Percentiles rank a stretch among this genome's conserved stretches.
Evolutionary conservation across 495 filamentous ascomycete genomes (phyloP).

Genomic region (Penicillium soppii): DNA sequence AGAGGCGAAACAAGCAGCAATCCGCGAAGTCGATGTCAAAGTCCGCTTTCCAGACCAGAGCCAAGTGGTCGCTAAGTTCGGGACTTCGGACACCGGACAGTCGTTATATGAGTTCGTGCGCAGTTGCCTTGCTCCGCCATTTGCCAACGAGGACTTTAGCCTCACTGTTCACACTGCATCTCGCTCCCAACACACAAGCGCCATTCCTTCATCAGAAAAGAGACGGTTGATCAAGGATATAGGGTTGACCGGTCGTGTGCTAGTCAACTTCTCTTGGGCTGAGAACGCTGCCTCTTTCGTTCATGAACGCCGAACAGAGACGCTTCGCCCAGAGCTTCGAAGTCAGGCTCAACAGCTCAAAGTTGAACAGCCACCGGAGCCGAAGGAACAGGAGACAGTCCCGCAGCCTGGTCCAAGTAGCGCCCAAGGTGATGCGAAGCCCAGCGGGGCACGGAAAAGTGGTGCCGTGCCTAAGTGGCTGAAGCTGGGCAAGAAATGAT

Average conservation of each 20-base stretch:
- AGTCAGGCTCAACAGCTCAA: conserved; percentile 66
- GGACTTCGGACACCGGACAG: conserved; percentile 59
- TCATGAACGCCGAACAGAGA: conserved; percentile 31
- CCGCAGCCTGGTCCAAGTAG: conserved; percentile 27
- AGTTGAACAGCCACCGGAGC: conserved; percentile 47
- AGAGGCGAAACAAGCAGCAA: conserved; percentile 58
- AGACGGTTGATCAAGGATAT: conserved; percentile 70
- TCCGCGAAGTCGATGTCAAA: conserved; percentile 71
- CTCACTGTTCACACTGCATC: conserved; percentile 41
- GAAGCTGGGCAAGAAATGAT: conserved; percentile 60
- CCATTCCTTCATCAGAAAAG: conserved; percentile 47
- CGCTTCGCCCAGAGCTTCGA: conserved; percentile 67
- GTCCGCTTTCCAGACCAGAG: conserved; percentile 86
- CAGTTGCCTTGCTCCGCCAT: conserved; percentile 34
- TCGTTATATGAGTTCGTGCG: conserved; percentile 68
- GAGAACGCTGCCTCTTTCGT: conserved; percentile 50
- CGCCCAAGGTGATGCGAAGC: conserved; percentile 44
- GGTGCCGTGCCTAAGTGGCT: conserved; percentile 66
- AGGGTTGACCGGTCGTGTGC: conserved; percentile 62
- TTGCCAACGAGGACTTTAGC: conserved; percentile 46
- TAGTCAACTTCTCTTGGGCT: conserved; percentile 80
- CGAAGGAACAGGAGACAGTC: conserved; percentile 41
- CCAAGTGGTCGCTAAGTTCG: conserved; percentile 63
- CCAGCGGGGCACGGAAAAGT: conserved; percentile 38
- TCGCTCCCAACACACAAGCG: conserved; percentile 26